Percentiles rank a stretch among this genome's conserved stretches.
Evolutionary conservation across 2,329 filamentous ascomycete species (phyloP).

Genomic region (Acrodontium crateriforme): DNA sequence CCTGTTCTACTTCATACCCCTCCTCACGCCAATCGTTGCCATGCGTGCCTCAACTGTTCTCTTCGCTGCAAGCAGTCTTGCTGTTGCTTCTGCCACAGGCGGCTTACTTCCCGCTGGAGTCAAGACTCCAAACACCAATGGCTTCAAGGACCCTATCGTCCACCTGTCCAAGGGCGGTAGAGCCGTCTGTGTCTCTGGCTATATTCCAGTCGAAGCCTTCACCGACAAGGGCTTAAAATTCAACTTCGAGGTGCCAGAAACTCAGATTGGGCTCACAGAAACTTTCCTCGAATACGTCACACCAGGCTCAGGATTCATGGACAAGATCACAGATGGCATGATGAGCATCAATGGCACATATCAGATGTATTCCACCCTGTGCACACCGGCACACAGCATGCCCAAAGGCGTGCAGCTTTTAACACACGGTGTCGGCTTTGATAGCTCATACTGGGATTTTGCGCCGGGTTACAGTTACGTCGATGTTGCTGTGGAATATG

Average conservation of each 20-base stretch:
- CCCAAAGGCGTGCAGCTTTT: conserved; percentile 23
- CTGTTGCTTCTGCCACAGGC: too few relatives aligned
- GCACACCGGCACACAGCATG: background rate
- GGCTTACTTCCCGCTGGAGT: too few relatives aligned
- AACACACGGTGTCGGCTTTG: conserved; percentile 28
- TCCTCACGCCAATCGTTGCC: too few relatives aligned
- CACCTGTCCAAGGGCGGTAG: conserved; percentile 12
- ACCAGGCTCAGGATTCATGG: conserved; percentile 5
- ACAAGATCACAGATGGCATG: conserved; percentile 4
- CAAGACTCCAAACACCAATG: background rate
- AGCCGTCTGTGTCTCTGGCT: conserved; percentile 17
- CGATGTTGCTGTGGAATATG: conserved; percentile 25
- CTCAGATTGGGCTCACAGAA: conserved; percentile 17
- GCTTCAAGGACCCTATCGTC: conserved; percentile 9
- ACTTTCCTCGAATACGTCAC: conserved; percentile 10
- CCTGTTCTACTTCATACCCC: too few relatives aligned
- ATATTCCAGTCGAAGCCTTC: conserved; percentile 12
- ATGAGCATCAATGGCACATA: background rate
- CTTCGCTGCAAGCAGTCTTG: too few relatives aligned
- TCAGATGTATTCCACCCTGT: background rate
- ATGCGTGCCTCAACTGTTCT: too few relatives aligned
- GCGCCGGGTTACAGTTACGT: conserved; percentile 27
- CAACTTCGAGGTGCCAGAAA: conserved; percentile 14
- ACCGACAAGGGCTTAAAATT: conserved; percentile 16
- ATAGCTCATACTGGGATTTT: conserved; percentile 25